Conservation (phyloP, 306 rosid genomes). For the Oxytropis ochrocephala region DNA sequence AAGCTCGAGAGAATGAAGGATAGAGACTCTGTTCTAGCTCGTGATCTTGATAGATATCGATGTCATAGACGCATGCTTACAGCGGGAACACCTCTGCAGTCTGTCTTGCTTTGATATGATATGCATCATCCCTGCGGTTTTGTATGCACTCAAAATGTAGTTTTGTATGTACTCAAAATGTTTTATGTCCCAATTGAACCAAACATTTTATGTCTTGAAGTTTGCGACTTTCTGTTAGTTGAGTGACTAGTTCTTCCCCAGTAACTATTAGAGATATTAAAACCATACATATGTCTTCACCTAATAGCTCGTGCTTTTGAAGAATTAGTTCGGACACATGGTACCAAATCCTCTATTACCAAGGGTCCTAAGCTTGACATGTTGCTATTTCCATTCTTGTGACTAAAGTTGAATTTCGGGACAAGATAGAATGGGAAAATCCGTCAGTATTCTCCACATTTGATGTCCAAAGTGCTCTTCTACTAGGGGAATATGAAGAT, state of each 20-base stretch:
- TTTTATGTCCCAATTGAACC: not conserved
- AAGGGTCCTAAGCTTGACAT: not conserved
- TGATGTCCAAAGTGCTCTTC: no score
- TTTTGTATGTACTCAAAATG: not conserved
- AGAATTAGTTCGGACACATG: not conserved
- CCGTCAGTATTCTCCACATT: no score
- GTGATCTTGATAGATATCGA: constrained; percentile 89
- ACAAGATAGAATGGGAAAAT: no score
- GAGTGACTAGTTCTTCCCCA: not conserved
- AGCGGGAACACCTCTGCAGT: constrained; percentile 94
- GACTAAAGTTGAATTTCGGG: no score
- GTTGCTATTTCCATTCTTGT: not conserved
- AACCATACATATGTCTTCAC: not conserved
- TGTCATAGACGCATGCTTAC: constrained; percentile 88
- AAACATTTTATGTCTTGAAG: not conserved
- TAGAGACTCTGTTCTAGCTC: constrained; percentile 42
- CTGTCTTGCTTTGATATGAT: not conserved
- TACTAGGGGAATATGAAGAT: no score
- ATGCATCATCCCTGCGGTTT: not conserved
- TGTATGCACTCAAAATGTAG: no score
- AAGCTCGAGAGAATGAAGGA: constrained; percentile 29
- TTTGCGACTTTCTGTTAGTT: not conserved
- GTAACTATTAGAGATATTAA: no score
- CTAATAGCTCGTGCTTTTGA: not conserved
- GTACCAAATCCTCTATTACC: not conserved